phyloP scores from a whole-genome alignment of 106 monocot genomes.

The Platanthera zijinensis region DNA sequence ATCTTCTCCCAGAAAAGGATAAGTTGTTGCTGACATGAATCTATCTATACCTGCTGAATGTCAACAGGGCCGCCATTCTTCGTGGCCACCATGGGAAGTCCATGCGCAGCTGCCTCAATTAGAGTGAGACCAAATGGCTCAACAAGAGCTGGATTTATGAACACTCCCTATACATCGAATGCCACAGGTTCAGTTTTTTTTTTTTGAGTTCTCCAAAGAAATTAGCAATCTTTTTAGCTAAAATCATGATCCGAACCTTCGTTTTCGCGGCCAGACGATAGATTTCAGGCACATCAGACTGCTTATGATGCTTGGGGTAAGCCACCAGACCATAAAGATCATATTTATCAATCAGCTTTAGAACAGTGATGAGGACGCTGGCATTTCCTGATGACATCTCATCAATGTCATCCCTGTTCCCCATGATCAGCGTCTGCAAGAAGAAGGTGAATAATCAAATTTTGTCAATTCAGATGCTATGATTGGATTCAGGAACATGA shows the following conservation, averaged over 20 bases:
- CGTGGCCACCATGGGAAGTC: constrained; percentile 65
- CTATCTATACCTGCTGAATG: constrained; percentile 41
- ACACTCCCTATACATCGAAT: constrained; percentile 9
- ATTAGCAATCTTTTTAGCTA: not conserved
- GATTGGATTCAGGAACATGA: no score
- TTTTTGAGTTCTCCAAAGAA: not conserved
- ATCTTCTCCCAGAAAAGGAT: not conserved
- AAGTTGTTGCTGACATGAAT: not conserved
- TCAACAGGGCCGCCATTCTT: constrained; percentile 65
- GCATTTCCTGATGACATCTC: constrained; percentile 75
- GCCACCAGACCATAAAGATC: constrained; percentile 89
- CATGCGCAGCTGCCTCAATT: constrained; percentile 53
- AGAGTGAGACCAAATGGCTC: constrained; percentile 24
- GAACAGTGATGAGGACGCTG: constrained; percentile 66
- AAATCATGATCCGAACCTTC: constrained; percentile 26
- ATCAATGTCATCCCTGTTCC: constrained; percentile 92
- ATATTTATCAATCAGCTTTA: constrained; percentile 94
- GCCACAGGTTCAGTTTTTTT: not conserved
- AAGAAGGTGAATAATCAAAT: not conserved
- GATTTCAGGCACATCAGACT: constrained; percentile 81
- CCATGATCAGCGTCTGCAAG: constrained; percentile 81
- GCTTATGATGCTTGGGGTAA: constrained; percentile 86
- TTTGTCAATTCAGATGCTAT: not conserved
- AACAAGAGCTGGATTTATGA: constrained; percentile 21
- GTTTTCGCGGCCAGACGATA: constrained; percentile 86